These are phyloP conservation scores for Pseudocercospora vitis DNA, from an alignment of 2,329 filamentous ascomycete genomes.

Conservation along the genomic window DNA sequence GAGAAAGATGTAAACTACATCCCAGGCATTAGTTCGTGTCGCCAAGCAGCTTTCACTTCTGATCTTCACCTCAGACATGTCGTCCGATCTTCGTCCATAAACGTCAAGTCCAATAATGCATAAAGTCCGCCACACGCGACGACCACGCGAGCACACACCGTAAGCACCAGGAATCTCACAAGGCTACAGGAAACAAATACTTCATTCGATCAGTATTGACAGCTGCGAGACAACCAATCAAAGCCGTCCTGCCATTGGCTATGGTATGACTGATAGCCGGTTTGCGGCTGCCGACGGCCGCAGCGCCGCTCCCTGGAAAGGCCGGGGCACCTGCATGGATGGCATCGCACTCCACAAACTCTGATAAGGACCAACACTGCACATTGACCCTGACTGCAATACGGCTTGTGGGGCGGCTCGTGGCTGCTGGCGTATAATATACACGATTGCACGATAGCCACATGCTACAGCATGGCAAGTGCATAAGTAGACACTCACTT, in stretches of 20 bases:
- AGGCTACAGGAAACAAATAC: not conserved
- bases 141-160: constrained; percentile 3
- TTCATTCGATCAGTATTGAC: not conserved
- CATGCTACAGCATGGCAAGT: constrained; percentile 7
- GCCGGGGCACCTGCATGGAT: constrained; percentile 8
- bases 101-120: not conserved
- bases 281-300: constrained; percentile 5
- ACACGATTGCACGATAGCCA: not conserved
- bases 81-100: not conserved
- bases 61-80: not conserved
- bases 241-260: not conserved
- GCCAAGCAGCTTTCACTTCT: not conserved
- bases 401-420: constrained; percentile 11
- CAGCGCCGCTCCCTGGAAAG: not conserved
- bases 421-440: constrained; percentile 11
- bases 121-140: constrained; percentile 1
- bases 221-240: not conserved
- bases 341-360: constrained; percentile 11
- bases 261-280: constrained; percentile 1
- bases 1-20: constrained; percentile 26
- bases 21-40: not conserved
- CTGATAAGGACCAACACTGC: constrained; percentile 14
- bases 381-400: not conserved
- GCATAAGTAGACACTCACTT: constrained; percentile 9
- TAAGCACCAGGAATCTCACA: not conserved